Conservation (phyloP, 345 rosid genomes). For the Excoecaria agallocha region DNA sequence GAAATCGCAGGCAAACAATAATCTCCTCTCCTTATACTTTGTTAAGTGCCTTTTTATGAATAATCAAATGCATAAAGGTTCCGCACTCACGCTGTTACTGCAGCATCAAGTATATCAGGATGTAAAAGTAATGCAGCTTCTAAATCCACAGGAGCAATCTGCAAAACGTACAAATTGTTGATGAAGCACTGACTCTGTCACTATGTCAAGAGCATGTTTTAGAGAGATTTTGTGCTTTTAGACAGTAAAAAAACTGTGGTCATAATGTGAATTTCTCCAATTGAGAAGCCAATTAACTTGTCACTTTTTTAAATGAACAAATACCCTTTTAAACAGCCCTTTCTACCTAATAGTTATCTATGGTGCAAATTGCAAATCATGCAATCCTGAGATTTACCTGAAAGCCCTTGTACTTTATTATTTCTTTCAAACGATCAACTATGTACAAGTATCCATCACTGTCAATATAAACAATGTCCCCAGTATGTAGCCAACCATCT, state of each 20-base stretch:
- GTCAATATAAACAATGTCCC: slow-evolving; percentile 74
- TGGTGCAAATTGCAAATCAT: background rate
- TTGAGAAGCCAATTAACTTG: background rate
- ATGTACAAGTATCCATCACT: slow-evolving; percentile 67
- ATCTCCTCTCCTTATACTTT: background rate
- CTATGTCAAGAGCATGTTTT: background rate
- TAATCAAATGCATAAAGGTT: background rate
- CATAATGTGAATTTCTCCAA: background rate
- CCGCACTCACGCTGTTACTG: slow-evolving; percentile 60
- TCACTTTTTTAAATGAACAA: background rate
- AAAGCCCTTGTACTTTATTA: slow-evolving; percentile 82
- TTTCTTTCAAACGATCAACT: slow-evolving; percentile 75
- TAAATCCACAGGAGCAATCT: slow-evolving; percentile 92
- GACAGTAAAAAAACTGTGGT: background rate
- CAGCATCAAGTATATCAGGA: slow-evolving; percentile 72
- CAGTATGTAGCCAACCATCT: slow-evolving; percentile 85
- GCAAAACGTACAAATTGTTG: slow-evolving; percentile 18
- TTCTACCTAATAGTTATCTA: background rate
- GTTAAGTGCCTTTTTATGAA: background rate
- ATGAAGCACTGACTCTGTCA: background rate
- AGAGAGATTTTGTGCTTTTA: background rate
- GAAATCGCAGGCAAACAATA: background rate
- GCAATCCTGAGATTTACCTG: slow-evolving; percentile 47
- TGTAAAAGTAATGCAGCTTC: slow-evolving; percentile 67
- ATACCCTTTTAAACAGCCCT: background rate